Evolutionary conservation across 257 asterid genomes (phyloP).

Genomic region (Primulina tabacum): DNA sequence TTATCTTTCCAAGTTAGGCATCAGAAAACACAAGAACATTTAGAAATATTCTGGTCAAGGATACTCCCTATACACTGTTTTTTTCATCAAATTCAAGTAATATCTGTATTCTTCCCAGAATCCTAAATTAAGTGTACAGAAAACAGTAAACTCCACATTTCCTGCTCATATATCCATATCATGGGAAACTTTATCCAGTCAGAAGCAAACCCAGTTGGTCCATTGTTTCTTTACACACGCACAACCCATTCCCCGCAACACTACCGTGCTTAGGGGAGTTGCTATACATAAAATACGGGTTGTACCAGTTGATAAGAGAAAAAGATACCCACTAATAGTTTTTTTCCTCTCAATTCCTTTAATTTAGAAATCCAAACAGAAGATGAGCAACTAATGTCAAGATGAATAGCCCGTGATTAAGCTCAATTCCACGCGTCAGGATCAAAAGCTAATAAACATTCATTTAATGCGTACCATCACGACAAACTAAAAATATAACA

Average conservation of each 20-base stretch:
- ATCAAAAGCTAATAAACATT: not conserved
- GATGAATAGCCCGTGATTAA: not conserved
- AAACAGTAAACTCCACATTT: not conserved
- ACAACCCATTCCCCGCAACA: not conserved
- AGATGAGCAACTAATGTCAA: not conserved
- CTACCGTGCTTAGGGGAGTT: not conserved
- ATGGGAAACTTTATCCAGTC: too few relatives aligned
- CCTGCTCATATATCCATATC: too few relatives aligned
- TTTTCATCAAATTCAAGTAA: not conserved
- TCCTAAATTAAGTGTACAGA: not conserved
- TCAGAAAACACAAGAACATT: not conserved
- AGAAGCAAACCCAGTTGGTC: not conserved
- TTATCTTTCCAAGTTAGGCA: not conserved
- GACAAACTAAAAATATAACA: conserved; percentile 1
- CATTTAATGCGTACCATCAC: not conserved
- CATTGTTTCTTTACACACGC: not conserved
- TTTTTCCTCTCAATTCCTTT: not conserved
- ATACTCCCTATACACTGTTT: not conserved
- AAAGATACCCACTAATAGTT: not conserved
- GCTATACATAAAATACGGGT: not conserved
- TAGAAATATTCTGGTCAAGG: not conserved
- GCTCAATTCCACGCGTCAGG: not conserved
- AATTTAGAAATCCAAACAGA: not conserved
- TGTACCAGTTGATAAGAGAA: not conserved
- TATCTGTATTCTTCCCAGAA: not conserved